Evolutionary conservation across 225 moss, liverwort and hornwort species (phyloP).

Genomic region (Thuidium tamariscinum): DNA sequence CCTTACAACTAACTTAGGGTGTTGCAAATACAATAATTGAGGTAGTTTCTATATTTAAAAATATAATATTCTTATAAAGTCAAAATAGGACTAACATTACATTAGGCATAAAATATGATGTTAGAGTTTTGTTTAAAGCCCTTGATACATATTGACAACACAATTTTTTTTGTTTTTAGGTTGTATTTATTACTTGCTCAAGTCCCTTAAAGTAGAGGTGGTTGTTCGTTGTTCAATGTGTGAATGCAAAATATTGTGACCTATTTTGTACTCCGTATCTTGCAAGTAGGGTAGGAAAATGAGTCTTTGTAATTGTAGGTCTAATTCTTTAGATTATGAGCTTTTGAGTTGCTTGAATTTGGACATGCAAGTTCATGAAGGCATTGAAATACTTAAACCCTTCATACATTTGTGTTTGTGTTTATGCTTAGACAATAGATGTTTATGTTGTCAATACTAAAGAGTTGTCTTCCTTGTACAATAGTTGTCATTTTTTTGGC

Average conservation of each 20-base stretch:
- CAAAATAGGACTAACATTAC: neutral
- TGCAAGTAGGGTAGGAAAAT: too few species aligned
- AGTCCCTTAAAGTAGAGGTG: neutral
- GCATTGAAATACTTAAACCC: neutral
- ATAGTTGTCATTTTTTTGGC: accelerated
- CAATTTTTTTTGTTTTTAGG: neutral
- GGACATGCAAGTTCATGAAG: neutral
- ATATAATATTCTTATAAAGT: accelerated
- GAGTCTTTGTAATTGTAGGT: too few species aligned
- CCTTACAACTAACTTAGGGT: neutral
- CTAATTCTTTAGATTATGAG: too few species aligned
- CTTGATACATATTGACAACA: neutral
- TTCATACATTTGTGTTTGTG: neutral
- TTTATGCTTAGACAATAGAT: neutral
- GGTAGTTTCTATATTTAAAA: neutral
- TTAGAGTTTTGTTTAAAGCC: too few species aligned
- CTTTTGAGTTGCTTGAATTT: neutral
- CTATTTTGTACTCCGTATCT: neutral
- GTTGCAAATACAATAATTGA: neutral
- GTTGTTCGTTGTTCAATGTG: neutral
- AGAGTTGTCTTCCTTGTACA: accelerated
- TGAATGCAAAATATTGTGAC: accelerated
- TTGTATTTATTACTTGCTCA: neutral
- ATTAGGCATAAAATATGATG: accelerated
- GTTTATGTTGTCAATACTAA: neutral